Evolutionary conservation across 2,329 filamentous ascomycete species (phyloP), one percentile per base, ranked within the genome.

Genomic region (Colletotrichum siamense): DNA sequence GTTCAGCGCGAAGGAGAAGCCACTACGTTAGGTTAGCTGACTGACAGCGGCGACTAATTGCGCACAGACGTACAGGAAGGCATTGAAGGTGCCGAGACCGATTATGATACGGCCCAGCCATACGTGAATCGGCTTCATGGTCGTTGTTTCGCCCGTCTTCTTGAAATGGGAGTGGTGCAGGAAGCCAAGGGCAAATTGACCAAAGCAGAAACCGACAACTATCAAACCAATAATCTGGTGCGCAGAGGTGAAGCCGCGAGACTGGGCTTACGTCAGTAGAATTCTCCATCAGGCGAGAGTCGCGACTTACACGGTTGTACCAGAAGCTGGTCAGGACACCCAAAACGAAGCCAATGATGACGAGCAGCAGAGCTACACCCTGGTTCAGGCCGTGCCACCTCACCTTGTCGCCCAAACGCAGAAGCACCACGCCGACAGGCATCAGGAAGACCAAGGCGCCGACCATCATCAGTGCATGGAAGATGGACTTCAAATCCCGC

Each of bases 211-310:
- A 59, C 87, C 82, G 62, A 91, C 84, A 52, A 92, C 83, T 18
- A 92, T 80, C 73, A 91, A 85, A 10, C 92, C 92, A 73, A 94
- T 83, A 66, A 93, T 85, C 79, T 93, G 91, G 79, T 93, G 92
- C 10, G 86, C 83, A 2, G 87, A 87, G 61, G 86, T 87, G 82
- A 91, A 91, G 12, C 84, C 83, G 66, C 87, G 89, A 22, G 90
- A 90, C 89, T 92, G 59, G 18, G 8, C 9, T 13, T 8, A 12
- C 22, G 64, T 69, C 24, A 65, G 64, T 28, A 57, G 44, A 15
- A 8, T 8, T 34, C 30, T 36, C 24, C 18, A 6, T 6, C 5
- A 32, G 8, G 32, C 26, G 15, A 28, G 12, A 6, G 34, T 22
- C 15, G 28, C 6, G 6, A 83, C 89, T 82, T 85, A 92, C 91